Conservation (phyloP, 768 basidiomycete genomes). For the Sarcodon sp. region DNA sequence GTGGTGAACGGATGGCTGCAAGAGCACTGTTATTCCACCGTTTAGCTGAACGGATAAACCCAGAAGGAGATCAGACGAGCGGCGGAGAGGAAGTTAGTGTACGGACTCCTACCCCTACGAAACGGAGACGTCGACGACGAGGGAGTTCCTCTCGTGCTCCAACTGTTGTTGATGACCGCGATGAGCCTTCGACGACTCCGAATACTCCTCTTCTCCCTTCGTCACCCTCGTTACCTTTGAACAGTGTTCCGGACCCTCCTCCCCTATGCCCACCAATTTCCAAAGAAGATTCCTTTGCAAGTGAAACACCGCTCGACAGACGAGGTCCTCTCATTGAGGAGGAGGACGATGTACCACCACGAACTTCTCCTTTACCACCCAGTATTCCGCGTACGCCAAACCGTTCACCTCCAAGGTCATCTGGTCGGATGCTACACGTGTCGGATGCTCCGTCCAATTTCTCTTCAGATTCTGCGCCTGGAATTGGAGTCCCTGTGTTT, state of each 20-base stretch:
- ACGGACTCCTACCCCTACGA: conserved; percentile 30
- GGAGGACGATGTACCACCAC: conserved; percentile 38
- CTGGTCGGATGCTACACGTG: conserved; percentile 28
- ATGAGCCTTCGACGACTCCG: conserved; percentile 28
- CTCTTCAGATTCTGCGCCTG: conserved; percentile 29
- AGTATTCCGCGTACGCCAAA: conserved; percentile 31
- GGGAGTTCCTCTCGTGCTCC: conserved; percentile 22
- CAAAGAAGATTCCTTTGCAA: conserved; percentile 5
- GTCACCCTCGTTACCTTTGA: conserved; percentile 27
- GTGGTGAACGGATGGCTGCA: conserved; percentile 66
- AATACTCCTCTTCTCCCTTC: conserved; percentile 47
- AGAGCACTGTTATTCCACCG: conserved; percentile 55
- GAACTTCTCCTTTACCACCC: conserved; percentile 22
- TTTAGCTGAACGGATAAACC: conserved; percentile 41
- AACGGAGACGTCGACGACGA: conserved; percentile 46
- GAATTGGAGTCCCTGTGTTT: conserved; percentile 37
- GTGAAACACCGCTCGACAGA: conserved; percentile 26
- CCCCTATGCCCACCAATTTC: conserved; percentile 3
- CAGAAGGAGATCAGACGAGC: conserved; percentile 43
- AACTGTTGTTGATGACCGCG: conserved; percentile 31
- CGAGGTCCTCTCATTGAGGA: conserved; percentile 60
- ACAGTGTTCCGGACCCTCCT: conserved; percentile 7
- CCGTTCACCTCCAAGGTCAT: conserved; percentile 19
- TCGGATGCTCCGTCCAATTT: conserved; percentile 38
- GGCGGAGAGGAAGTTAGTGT: conserved; percentile 12